Base-by-base conservation (phyloP, 2,329 filamentous ascomycete genomes). In the Aspergillus unguis region DNA sequence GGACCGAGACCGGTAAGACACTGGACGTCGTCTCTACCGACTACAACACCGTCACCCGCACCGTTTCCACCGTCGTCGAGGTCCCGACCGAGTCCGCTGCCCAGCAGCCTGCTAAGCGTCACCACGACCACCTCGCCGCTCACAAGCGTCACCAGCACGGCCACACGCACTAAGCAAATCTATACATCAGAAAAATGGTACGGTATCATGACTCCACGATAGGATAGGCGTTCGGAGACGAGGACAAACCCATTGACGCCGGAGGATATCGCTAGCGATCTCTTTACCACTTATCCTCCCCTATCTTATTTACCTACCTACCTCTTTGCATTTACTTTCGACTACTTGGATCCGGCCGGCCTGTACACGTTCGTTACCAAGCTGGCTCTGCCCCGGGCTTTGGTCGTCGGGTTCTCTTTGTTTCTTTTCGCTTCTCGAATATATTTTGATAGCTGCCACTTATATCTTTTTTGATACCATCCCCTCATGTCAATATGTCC, bases 61-160 rank as follows among this genome's bases (percentile, higher is more conserved):
- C 61, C 23, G 44, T 59, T 43, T 62, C 61, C 1, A 67, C 65
- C 1, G 59, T 63, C 10, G 58, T 67, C 40, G 55, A 45, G 23
- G 48, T 59, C 2, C 57, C 62, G 3, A 57, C 53, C 3, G 58
- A 54, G 5, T 33, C 56, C 3, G 54, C 57, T 17, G 58, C 51
- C 4, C 56, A 56, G 6, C 33, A 54, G 5, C 55, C 58, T 27
- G 58, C 53, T n/a, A 60, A 62, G 31, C 57, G 52, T 5, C 36
- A 56, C 7, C 47, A 58, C 35, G 57, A 50, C 41, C 58, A 60
- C 31, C 36, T 54, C 4, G 56, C 62, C 17, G 58, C 50, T 28
- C 65, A 64, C 49, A 57, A 58, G 50, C 63, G 58, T 28, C 62
- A 65, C 36, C 55, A 59, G 23, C 65, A 62, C 43, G 53, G 54